Evolutionary conservation across 345 rosid species (phyloP), one percentile per base, ranked within the genome.

Genomic region (Ricinus communis): DNA sequence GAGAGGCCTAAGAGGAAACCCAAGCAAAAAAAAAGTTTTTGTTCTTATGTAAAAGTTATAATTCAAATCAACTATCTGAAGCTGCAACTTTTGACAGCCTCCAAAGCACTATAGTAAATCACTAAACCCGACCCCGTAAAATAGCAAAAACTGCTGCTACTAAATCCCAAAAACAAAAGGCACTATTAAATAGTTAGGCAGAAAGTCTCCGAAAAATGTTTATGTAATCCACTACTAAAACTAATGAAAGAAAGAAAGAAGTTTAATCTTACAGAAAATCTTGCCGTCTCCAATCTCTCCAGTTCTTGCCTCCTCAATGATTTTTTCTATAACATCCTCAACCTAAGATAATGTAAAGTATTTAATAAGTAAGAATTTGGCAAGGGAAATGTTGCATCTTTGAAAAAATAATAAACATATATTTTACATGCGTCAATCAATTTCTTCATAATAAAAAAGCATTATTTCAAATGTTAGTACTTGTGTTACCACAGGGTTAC

Each of bases 251-350:
- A 8, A 15, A 10, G 10, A 61, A 58, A 38, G 27, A 50, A 60
- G 19, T 49, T 27, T 69, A 46, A 24, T 15, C 79, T 71, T 84
- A 88, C 97, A 72, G 71, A 93, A 93, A 72, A 93, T 91, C 79
- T 93, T 93, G 76, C 94, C 93, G 49, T 91, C 97, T 27, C 98
- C 98, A 71, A 91, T 89, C 84, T 93, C 96, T 73, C 97, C 96
- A 0, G 92, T 91, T 69, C 90, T 85, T 54, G 92, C 89, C 80
- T 85, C 91, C 75, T 85, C 88, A 27, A 89, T 83, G 62, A 93
- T 86, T 57, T 86, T 87, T 56, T 73, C 83, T 75, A 88, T 82
- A 51, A 91, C 97, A n/a, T 79, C 88, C 80, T 93, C 95, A 63
- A 90, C 96, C 98, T 93, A 60, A 72, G 73, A 63, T 38, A 49